Conservation (phyloP, 2,329 filamentous ascomycete species). For the Ascosphaera aggregata region DNA sequence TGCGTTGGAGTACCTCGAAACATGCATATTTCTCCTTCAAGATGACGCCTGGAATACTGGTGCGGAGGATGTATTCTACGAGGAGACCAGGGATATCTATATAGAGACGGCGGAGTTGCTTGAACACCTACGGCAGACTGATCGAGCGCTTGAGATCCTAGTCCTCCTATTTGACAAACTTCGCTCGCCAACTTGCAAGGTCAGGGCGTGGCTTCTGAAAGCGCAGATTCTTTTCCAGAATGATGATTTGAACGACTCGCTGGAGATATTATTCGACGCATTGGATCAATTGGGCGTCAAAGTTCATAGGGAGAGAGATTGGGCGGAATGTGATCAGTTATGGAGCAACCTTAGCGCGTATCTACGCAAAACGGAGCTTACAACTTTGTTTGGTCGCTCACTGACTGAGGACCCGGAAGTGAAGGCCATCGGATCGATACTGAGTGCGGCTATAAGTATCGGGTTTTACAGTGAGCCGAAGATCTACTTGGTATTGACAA, state of each 20-base stretch:
- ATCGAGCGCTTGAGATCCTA: conserved; percentile 44
- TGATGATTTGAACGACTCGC: conserved; percentile 46
- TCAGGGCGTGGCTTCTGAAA: conserved; percentile 61
- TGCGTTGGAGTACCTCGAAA: conserved; percentile 58
- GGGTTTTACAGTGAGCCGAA: conserved; percentile 37
- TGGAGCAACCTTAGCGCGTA: conserved; percentile 41
- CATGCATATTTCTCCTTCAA: conserved; percentile 58
- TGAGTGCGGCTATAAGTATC: conserved; percentile 33
- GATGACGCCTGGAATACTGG: conserved; percentile 51
- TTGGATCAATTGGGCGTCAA: conserved; percentile 44
- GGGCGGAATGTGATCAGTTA: conserved; percentile 52
- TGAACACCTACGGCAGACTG: conserved; percentile 50
- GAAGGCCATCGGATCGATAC: conserved; percentile 27
- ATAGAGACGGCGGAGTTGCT: conserved; percentile 64
- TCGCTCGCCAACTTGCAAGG: conserved; percentile 52
- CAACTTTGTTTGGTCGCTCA: conserved; percentile 16
- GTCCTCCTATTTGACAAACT: conserved; percentile 46
- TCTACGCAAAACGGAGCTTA: conserved; percentile 33
- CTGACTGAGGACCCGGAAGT: conserved; percentile 19
- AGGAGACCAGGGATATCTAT: conserved; percentile 62
- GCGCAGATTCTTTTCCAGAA: conserved; percentile 54
- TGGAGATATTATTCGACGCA: conserved; percentile 46
- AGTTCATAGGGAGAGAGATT: conserved; percentile 41
- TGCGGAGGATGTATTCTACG: conserved; percentile 51
- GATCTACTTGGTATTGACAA: conserved; percentile 33